Percentiles rank a stretch among this genome's conserved stretches.
phyloP scores from a whole-genome alignment of 2,329 filamentous ascomycete genomes.

The Talaromyces pinophilus region DNA sequence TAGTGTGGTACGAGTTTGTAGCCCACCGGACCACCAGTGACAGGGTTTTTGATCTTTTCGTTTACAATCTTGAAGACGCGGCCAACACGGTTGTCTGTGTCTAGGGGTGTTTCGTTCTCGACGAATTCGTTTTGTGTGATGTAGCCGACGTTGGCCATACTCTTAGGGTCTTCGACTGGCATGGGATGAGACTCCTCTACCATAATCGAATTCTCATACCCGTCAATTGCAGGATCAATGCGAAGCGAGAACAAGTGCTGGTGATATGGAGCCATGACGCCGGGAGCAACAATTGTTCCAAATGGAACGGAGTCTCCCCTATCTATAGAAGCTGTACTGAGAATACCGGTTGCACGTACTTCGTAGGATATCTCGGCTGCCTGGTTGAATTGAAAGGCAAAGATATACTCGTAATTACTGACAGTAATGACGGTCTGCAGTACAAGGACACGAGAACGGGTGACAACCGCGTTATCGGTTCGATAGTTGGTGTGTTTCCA shows the following conservation, averaged over 20 bases:
- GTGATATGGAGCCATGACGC: conserved; percentile 55
- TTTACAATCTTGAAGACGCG: conserved; percentile 62
- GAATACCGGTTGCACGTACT: conserved; percentile 66
- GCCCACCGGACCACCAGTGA: conserved; percentile 55
- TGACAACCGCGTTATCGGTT: conserved; percentile 64
- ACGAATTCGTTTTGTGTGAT: conserved; percentile 39
- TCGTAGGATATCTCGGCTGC: conserved; percentile 61
- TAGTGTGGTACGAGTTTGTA: conserved; percentile 59
- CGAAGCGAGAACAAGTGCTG: conserved; percentile 67
- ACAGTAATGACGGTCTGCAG: conserved; percentile 69
- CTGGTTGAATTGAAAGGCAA: conserved; percentile 59
- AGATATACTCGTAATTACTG: conserved; percentile 71
- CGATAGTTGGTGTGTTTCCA: conserved; percentile 74
- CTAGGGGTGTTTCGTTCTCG: conserved; percentile 51
- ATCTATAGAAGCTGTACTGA: conserved; percentile 64
- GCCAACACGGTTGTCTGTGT: conserved; percentile 46
- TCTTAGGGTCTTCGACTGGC: conserved; percentile 57
- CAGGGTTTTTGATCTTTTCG: conserved; percentile 52
- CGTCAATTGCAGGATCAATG: conserved; percentile 62
- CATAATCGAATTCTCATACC: conserved; percentile 54
- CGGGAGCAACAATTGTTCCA: conserved; percentile 57
- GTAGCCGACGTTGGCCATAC: conserved; percentile 51
- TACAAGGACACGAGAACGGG: conserved; percentile 63
- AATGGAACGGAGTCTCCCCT: conserved; percentile 37
- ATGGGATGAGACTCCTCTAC: conserved; percentile 62